Percentiles rank a stretch among this genome's conserved stretches.
These are phyloP conservation scores for Botrytis deweyae DNA, from an alignment of 2,329 filamentous ascomycete genomes.

Conservation along the genomic window DNA sequence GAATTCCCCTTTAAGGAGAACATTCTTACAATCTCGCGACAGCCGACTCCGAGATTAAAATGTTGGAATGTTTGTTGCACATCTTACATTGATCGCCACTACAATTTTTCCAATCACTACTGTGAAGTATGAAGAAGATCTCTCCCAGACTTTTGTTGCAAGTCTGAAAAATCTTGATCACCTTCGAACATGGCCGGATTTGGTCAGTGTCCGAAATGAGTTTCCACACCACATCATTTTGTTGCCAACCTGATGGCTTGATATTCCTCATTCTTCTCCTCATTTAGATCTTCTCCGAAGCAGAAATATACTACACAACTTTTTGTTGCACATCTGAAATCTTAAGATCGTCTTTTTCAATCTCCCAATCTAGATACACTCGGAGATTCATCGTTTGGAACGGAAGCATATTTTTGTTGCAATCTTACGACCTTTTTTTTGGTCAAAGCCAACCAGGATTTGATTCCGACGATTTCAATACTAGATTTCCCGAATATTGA, in stretches of 20 bases:
- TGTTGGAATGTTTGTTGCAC: not conserved
- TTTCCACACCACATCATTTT: not conserved
- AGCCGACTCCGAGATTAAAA: not conserved
- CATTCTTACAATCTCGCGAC: not conserved
- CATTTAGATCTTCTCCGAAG: not conserved
- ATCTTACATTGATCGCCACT: not conserved
- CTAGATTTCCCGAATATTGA: not conserved
- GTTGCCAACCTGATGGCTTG: not conserved
- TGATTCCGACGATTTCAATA: not conserved
- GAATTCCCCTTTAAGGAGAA: conserved; percentile 14
- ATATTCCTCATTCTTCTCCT: not conserved
- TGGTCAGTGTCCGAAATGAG: not conserved
- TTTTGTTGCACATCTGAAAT: conserved; percentile 13
- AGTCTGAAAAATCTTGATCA: conserved; percentile 15
- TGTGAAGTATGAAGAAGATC: not conserved
- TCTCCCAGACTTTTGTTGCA: conserved; percentile 16
- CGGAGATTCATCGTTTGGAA: not conserved
- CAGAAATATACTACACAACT: not conserved
- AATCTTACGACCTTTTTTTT: not conserved
- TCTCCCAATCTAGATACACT: conserved; percentile 2
- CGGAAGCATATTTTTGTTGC: not conserved
- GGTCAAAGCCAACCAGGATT: not conserved
- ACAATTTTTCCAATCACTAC: not conserved
- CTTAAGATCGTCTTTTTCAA: conserved; percentile 3
- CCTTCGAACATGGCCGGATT: conserved; percentile 9